Percentiles rank a stretch among this genome's conserved stretches.
These are phyloP conservation scores for Cryptococcus maquisensis DNA, from an alignment of 1,284 basidiomycete genomes.

Conservation along the genomic window DNA sequence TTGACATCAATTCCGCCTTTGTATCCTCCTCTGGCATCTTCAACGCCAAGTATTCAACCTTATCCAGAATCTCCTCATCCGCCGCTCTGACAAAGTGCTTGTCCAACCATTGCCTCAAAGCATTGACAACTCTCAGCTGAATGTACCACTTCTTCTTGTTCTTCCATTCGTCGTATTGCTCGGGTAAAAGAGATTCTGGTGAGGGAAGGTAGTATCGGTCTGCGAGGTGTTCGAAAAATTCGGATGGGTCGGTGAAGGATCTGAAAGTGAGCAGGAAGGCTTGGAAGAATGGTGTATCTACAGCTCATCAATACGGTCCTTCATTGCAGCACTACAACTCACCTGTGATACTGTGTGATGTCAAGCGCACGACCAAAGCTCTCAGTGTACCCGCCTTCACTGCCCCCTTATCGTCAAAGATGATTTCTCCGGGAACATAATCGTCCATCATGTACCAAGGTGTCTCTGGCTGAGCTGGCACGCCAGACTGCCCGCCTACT, in stretches of 20 bases:
- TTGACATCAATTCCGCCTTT: slow-evolving; percentile 60
- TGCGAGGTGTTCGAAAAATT: slow-evolving; percentile 80
- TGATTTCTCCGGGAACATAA: slow-evolving; percentile 72
- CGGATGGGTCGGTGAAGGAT: slow-evolving; percentile 82
- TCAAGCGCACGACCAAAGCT: slow-evolving; percentile 82
- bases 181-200: slow-evolving; percentile 63
- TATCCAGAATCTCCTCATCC: slow-evolving; percentile 68
- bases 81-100: slow-evolving; percentile 76
- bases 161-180: slow-evolving; percentile 75
- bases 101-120: slow-evolving; percentile 74
- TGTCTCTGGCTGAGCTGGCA: slow-evolving; percentile 51
- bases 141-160: slow-evolving; percentile 85
- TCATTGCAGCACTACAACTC: slow-evolving; percentile 25
- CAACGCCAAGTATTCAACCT: slow-evolving; percentile 70
- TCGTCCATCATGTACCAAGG: slow-evolving; percentile 84
- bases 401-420: slow-evolving; percentile 74
- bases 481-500: slow-evolving; percentile 14
- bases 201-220: slow-evolving; percentile 75
- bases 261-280: slow-evolving; percentile 97
- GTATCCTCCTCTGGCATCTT: slow-evolving; percentile 55
- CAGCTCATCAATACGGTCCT: not conserved
- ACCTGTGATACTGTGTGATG: slow-evolving; percentile 81
- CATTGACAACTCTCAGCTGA: slow-evolving; percentile 77
- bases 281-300: slow-evolving; percentile 65
- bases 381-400: slow-evolving; percentile 82